Evolutionary conservation across 305 asterid species (phyloP).

Genomic region (Andrographis paniculata): DNA sequence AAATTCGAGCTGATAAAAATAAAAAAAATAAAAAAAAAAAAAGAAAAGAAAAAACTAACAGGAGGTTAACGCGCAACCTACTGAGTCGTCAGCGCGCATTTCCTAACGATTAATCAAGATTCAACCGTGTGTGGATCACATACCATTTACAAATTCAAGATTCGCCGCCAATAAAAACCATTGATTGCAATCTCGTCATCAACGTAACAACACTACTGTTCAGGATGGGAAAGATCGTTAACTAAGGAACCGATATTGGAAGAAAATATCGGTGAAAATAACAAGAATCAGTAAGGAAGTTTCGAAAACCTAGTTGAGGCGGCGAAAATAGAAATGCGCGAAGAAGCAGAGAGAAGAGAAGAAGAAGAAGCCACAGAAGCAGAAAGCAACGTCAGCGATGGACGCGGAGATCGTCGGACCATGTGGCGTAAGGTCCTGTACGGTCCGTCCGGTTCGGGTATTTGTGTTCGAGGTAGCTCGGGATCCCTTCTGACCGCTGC

Average conservation of each 20-base stretch:
- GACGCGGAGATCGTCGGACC: constrained; percentile 6
- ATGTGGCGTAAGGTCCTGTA: constrained; percentile 9
- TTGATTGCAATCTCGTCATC: constrained; percentile 6
- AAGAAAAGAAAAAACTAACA: too few relatives aligned
- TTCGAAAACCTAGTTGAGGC: constrained; percentile 17
- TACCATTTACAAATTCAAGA: constrained; percentile 20
- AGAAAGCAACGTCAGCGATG: constrained; percentile 2
- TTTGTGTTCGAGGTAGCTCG: constrained; percentile 19
- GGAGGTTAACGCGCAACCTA: constrained; percentile 18
- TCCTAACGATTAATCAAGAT: constrained; percentile 21
- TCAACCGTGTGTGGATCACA: constrained; percentile 24
- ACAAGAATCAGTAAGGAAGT: constrained; percentile 1
- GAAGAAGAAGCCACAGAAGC: neutral
- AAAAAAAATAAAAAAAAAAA: too few relatives aligned
- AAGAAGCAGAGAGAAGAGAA: neutral
- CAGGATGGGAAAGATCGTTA: constrained; percentile 1
- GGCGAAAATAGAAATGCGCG: constrained; percentile 17
- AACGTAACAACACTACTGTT: constrained; percentile 4
- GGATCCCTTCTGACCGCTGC: neutral
- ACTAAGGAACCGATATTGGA: neutral
- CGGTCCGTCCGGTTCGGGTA: constrained; percentile 11
- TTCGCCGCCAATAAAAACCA: constrained; percentile 5
- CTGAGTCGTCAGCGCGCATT: constrained; percentile 32
- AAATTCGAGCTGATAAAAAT: constrained; percentile 18
- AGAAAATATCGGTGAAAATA: too few relatives aligned